These are phyloP conservation scores for Acanthamoeba quina DNA, from an alignment of 208 protist species.

Conservation along the genomic window DNA sequence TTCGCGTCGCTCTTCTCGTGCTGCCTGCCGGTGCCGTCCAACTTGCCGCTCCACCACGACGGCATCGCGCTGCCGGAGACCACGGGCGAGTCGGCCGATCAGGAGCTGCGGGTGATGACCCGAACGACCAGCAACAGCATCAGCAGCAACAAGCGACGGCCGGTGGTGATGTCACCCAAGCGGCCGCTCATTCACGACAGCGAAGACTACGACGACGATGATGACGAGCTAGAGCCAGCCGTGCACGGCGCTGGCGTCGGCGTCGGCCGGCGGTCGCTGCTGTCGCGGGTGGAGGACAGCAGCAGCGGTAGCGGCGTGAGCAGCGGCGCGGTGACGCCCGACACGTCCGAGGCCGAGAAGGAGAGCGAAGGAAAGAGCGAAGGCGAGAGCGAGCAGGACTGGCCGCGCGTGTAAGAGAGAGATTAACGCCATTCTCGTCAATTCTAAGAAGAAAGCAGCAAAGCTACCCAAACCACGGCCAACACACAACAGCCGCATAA, in stretches of 20 bases:
- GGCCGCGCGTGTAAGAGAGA: neutral
- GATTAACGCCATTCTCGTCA: no score
- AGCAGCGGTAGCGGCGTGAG: neutral
- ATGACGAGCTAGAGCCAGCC: neutral
- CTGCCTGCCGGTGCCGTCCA: neutral
- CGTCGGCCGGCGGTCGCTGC: neutral
- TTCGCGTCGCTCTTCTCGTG: conserved; percentile 2
- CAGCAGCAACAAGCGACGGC: neutral
- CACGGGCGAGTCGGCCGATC: neutral
- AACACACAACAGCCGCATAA: neutral
- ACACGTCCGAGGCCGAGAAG: conserved; percentile 4
- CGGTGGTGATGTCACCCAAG: neutral
- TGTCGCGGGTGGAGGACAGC: neutral
- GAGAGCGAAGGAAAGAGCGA: neutral
- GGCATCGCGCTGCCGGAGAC: conserved; percentile 3
- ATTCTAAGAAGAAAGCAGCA: no score
- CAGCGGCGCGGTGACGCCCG: neutral
- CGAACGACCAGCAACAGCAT: neutral
- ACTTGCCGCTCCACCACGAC: neutral
- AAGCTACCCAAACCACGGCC: no score
- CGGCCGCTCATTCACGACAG: neutral
- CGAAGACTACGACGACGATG: neutral
- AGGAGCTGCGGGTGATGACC: neutral
- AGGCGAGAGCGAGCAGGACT: neutral
- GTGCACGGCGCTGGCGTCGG: neutral